Conservation (phyloP, 208 protist genomes). For the Balamuthia mandrillaris region DNA sequence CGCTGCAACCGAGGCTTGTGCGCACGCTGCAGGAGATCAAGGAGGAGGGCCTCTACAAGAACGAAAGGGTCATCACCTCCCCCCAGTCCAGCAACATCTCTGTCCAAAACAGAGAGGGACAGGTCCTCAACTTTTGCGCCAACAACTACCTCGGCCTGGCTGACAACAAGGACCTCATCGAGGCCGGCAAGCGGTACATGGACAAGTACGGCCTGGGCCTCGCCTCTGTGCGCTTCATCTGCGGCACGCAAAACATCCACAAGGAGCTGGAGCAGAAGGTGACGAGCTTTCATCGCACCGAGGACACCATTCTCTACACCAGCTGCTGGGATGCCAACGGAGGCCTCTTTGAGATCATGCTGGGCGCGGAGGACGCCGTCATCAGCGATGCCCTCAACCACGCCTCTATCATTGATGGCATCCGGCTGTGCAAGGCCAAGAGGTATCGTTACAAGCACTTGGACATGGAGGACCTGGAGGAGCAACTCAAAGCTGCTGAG, state of each 20-base stretch:
- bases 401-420: conserved; percentile 85
- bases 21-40: background rate
- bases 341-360: conserved; percentile 80
- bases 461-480: conserved; percentile 79
- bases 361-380: conserved; percentile 74
- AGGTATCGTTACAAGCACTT: conserved; percentile 68
- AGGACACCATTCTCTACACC: conserved; percentile 82
- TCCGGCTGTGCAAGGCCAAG: conserved; percentile 79
- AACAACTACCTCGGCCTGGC: conserved; percentile 82
- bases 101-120: conserved; percentile 44
- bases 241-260: conserved; percentile 78
- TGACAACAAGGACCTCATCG: conserved; percentile 68
- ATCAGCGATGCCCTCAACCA: conserved; percentile 81
- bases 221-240: conserved; percentile 82
- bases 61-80: conserved; percentile 76
- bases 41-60: conserved; percentile 29
- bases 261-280: conserved; percentile 78
- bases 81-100: conserved; percentile 66
- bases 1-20: background rate
- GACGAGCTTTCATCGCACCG: conserved; percentile 69
- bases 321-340: conserved; percentile 85
- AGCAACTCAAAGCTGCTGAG: conserved; percentile 62
- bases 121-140: conserved; percentile 83
- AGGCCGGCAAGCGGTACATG: conserved; percentile 73
- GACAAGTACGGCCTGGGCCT: conserved; percentile 78